Evolutionary conservation across 805 yeast species (phyloP).

Genomic region (Naumovozyma dairenensis): DNA sequence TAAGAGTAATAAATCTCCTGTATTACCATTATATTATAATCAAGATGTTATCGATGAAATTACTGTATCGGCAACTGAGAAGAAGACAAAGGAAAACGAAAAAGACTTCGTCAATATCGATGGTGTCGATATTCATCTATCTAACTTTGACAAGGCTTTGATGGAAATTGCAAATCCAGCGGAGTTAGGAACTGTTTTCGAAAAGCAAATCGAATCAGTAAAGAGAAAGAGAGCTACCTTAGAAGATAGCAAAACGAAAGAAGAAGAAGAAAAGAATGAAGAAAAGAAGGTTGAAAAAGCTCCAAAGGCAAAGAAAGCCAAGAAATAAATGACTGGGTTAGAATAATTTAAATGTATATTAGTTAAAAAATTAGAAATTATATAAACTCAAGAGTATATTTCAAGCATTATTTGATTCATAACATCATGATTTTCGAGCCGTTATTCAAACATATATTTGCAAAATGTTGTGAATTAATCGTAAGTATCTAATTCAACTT

Average conservation of each 20-base stretch:
- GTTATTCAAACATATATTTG: too few species aligned
- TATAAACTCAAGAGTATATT: too few species aligned
- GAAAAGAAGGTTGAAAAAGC: constrained; percentile 3
- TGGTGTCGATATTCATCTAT: constrained; percentile 36
- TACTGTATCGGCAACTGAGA: constrained; percentile 23
- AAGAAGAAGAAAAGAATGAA: constrained; percentile 9
- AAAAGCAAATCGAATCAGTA: constrained; percentile 41
- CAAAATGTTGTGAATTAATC: too few species aligned
- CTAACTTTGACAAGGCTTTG: constrained; percentile 65
- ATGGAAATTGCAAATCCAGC: constrained; percentile 76
- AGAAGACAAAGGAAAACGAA: constrained; percentile 16
- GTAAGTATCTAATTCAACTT: too few species aligned
- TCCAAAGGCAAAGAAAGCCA: constrained; percentile 13
- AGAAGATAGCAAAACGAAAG: not conserved
- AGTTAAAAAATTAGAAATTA: too few species aligned
- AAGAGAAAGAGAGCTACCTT: constrained; percentile 21
- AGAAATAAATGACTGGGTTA: too few species aligned
- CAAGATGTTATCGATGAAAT: constrained; percentile 37
- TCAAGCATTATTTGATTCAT: too few species aligned
- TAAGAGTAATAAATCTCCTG: constrained; percentile 66
- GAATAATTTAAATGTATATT: too few species aligned
- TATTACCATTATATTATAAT: constrained; percentile 71
- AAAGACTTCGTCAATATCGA: constrained; percentile 26
- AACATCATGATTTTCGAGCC: too few species aligned
- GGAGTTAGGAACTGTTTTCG: constrained; percentile 51